A percentile compares a stretch with the other conserved stretches of the same genome.
Conservation (phyloP, 2,329 filamentous ascomycete species). For the Cordyceps farinosa region DNA sequence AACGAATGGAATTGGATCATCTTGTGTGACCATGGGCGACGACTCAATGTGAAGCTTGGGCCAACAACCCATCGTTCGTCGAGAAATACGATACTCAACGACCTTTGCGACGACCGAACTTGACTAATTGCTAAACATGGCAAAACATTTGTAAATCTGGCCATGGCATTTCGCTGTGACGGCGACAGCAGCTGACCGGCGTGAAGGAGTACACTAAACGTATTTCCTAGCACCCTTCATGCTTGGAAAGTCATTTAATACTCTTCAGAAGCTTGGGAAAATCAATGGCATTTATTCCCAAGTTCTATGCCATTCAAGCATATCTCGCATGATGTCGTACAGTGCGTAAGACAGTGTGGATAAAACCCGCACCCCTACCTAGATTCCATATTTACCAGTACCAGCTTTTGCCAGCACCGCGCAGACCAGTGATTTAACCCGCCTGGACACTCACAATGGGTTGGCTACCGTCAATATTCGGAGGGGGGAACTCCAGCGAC, state of each 20-base stretch:
- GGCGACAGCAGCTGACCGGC: background rate
- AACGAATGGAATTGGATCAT: constrained; percentile 34
- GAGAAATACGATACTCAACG: background rate
- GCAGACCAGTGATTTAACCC: background rate
- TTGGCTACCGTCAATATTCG: constrained; percentile 54
- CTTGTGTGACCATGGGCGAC: background rate
- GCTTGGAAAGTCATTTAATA: background rate
- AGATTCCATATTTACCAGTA: constrained; percentile 3
- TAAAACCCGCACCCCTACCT: constrained; percentile 21
- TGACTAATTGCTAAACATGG: background rate
- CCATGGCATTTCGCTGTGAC: background rate
- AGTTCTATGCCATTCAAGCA: background rate
- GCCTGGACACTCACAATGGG: constrained; percentile 43
- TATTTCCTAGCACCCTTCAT: background rate
- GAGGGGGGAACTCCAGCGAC: constrained; percentile 45
- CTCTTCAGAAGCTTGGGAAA: background rate
- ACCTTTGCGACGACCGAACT: background rate
- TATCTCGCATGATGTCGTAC: background rate
- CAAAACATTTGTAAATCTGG: background rate
- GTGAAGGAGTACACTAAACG: background rate
- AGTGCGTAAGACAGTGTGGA: constrained; percentile 22
- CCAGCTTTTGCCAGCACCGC: constrained; percentile 8
- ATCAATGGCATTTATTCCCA: background rate
- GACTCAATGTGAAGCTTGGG: background rate
- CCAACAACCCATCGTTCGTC: no score